Evolutionary conservation across 2,329 filamentous ascomycete genomes (phyloP).

Genomic region (Neoarthrinium moseri): DNA sequence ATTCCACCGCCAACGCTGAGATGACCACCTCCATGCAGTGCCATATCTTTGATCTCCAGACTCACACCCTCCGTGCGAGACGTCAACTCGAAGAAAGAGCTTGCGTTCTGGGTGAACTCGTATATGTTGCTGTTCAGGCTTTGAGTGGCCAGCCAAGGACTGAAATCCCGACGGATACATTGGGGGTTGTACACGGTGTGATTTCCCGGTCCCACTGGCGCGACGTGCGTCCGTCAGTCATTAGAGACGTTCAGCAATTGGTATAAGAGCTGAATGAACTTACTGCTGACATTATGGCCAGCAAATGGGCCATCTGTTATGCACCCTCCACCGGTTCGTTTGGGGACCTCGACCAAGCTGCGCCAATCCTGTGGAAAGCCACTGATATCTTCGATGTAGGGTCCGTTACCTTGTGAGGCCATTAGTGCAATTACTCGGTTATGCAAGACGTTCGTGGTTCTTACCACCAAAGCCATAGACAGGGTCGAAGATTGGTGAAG

Average conservation of each 20-base stretch:
- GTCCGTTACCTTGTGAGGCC: slow-evolving; percentile 18
- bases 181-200: slow-evolving; percentile 25
- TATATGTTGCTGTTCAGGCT: slow-evolving; percentile 12
- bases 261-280: neutral
- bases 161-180: slow-evolving; percentile 31
- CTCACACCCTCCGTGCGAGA: slow-evolving; percentile 21
- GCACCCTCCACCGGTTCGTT: slow-evolving; percentile 27
- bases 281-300: slow-evolving; percentile 21
- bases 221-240: no score
- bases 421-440: neutral
- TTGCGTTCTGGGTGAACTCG: slow-evolving; percentile 15
- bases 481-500: slow-evolving; percentile 24
- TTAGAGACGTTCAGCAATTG: neutral
- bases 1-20: slow-evolving; percentile 26
- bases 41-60: slow-evolving; percentile 17
- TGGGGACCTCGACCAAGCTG: slow-evolving; percentile 16
- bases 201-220: slow-evolving; percentile 24
- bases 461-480: slow-evolving; percentile 21
- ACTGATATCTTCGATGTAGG: slow-evolving; percentile 17
- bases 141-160: slow-evolving; percentile 16
- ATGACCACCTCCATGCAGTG: slow-evolving; percentile 26
- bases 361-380: slow-evolving; percentile 15
- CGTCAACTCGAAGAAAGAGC: slow-evolving; percentile 24
- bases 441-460: neutral
- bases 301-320: slow-evolving; percentile 26